A percentile compares a stretch with the other conserved stretches of the same genome.
Evolutionary conservation across 2,329 filamentous ascomycete genomes (phyloP).

Genomic region (Cryphonectria radicalis): DNA sequence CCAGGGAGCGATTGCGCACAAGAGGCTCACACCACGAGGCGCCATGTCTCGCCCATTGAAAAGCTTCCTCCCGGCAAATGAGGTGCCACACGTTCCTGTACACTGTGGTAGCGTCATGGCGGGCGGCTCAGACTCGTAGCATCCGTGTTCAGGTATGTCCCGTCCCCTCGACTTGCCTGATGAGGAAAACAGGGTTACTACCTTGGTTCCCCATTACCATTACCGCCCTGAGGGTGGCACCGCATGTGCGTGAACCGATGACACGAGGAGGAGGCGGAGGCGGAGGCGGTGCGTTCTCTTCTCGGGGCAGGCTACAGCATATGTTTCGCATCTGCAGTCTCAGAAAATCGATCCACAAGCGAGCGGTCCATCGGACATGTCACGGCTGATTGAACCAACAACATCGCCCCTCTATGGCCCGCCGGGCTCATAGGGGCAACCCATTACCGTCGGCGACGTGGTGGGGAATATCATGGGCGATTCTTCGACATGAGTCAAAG

Average conservation of each 20-base stretch:
- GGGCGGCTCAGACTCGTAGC: slow-evolving; percentile 9
- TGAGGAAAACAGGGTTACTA: slow-evolving; percentile 15
- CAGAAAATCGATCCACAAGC: neutral
- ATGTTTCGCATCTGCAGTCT: slow-evolving; percentile 4
- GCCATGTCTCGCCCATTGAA: slow-evolving; percentile 22
- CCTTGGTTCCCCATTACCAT: slow-evolving; percentile 7
- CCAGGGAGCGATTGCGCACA: slow-evolving; percentile 28
- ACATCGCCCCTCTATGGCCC: neutral
- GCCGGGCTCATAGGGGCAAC: slow-evolving; percentile 3
- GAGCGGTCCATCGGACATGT: slow-evolving; percentile 4
- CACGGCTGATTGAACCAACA: neutral
- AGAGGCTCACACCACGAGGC: slow-evolving; percentile 27
- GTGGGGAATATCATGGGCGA: slow-evolving; percentile 10
- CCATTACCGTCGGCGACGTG: neutral
- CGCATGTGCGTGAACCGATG: slow-evolving; percentile 16
- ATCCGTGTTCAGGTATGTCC: slow-evolving; percentile 7
- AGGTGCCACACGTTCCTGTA: slow-evolving; percentile 10
- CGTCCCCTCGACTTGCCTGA: slow-evolving; percentile 4
- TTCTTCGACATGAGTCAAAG: slow-evolving; percentile 19
- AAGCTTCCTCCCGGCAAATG: slow-evolving; percentile 19
- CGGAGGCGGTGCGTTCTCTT: neutral
- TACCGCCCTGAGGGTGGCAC: slow-evolving; percentile 8
- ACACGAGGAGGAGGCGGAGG: neutral
- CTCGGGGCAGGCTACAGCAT: neutral
- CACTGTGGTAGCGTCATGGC: slow-evolving; percentile 17